Evolutionary conservation across 108 stramenopile genomes (phyloP).

Genomic region (Chaetoceros muelleri): DNA sequence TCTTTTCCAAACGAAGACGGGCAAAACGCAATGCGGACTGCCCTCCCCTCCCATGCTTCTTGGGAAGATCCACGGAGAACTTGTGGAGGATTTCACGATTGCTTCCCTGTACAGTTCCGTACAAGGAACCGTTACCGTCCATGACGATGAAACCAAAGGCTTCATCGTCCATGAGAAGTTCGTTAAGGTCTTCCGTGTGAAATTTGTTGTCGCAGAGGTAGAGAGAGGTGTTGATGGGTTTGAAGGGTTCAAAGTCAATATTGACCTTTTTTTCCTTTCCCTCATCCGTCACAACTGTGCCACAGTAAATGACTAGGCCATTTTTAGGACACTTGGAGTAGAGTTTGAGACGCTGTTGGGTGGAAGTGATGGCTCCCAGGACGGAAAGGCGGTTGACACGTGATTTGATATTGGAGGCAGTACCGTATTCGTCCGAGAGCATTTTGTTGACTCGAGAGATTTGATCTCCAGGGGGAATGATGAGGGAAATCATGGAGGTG

Average conservation of each 20-base stretch:
- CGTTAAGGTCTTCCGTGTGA: constrained; percentile 95
- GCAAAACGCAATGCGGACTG: constrained; percentile 99
- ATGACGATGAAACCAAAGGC: constrained; percentile 98
- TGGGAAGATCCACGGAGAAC: constrained; percentile 97
- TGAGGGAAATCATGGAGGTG: constrained; percentile 98
- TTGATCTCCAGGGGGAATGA: constrained; percentile 96
- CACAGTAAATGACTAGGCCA: constrained; percentile 97
- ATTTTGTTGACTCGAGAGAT: constrained; percentile 93
- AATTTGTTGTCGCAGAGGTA: constrained; percentile 99
- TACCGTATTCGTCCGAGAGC: constrained; percentile 98
- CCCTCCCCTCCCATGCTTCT: constrained; percentile 98
- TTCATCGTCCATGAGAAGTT: constrained; percentile 97
- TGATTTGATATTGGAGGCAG: constrained; percentile 98
- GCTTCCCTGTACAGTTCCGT: constrained; percentile 92
- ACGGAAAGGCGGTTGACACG: constrained; percentile 96
- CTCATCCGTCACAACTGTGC: constrained; percentile 97
- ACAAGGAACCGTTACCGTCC: constrained; percentile 98
- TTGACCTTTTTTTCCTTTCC: constrained; percentile 97
- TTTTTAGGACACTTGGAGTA: constrained; percentile 92
- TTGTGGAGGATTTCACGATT: constrained; percentile 93
- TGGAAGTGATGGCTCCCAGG: constrained; percentile 95
- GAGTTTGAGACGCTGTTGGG: constrained; percentile 97
- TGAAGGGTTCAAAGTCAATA: constrained; percentile 98
- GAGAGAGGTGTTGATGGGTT: constrained; percentile 98
- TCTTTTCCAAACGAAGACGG: constrained; percentile 96